These are phyloP conservation scores for Acanthamoeba royreba DNA, from an alignment of 208 protist genomes.

Conservation along the genomic window DNA sequence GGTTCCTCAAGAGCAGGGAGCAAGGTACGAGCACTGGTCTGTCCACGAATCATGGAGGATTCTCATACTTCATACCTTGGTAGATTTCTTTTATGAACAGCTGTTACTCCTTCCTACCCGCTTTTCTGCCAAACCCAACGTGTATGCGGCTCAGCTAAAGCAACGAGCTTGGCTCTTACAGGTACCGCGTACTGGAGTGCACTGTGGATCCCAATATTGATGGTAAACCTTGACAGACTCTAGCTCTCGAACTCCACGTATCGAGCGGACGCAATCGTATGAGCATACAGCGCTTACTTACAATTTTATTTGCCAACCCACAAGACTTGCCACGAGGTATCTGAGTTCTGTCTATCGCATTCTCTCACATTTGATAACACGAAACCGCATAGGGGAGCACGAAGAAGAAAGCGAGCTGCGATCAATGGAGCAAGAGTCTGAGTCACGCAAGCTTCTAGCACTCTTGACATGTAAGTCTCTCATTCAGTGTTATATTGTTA, in stretches of 20 bases:
- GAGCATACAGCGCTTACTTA: neutral
- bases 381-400: neutral
- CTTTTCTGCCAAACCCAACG: neutral
- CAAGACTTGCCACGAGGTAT: neutral
- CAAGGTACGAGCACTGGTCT: neutral
- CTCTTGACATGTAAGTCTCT: neutral
- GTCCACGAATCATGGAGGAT: neutral
- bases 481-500: no score
- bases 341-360: neutral
- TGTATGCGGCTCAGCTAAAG: neutral
- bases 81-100: conserved; percentile 2
- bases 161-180: neutral
- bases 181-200: no score
- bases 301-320: neutral
- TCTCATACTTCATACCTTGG: neutral
- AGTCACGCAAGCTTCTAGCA: neutral
- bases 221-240: neutral
- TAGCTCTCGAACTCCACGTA: neutral
- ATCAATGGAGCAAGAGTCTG: neutral
- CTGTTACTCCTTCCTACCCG: neutral
- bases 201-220: neutral
- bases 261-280: neutral
- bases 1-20: neutral
- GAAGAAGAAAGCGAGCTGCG: neutral
- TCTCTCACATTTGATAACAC: neutral